Base-by-base conservation (phyloP, 2,329 filamentous ascomycete species). In the Aureobasidium sp. region DNA sequence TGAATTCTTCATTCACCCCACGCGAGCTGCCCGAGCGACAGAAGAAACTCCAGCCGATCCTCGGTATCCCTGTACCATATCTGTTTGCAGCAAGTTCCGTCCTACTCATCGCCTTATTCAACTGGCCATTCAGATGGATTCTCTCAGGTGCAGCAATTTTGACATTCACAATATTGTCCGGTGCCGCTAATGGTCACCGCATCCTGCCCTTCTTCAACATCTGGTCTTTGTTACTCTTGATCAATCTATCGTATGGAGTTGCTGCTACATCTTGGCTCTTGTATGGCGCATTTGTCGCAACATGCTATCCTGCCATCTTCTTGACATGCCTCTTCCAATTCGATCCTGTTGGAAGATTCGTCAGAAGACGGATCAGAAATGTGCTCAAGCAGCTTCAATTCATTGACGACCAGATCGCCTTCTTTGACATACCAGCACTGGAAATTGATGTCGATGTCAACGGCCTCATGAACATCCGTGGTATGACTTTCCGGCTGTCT, bases 391-490 rank as follows among this genome's bases (percentile, higher is more conserved):
- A 75, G 50, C 66, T 80, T 26, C 78, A 81, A 62, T 82, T 82
- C 66, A 78, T 80, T 64, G 76, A 77, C 51, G 80, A 83, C 63
- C 78, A 77, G 63, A 74, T 83, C 61, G 79, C 78, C 3, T 70
- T 79, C 58, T 80, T 80, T 64, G 74, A 79, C 56, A 67, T 80
- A 7, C 79, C 81, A 0, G 80, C 80, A 1, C 68, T 83, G 58
- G 80, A 83, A 66, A 82, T 83, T 47, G 81, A 83, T 65, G 80
- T 77, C 0, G 78, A 81, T 29, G 78, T 82, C 15, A 75, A 80
- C 64, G 81, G 81, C 0, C 69, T 83, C 20, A 77, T 83, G 66
- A 79, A 81, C 7, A 73, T 83, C 44, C 73, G 81, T n/a, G 81
- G 80, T 0, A 67, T 81, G 4, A 82, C 80, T 0, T 72, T 83